Evolutionary conservation across 2,329 filamentous ascomycete species (phyloP).

Genomic region (Keithomyces neogunnii): DNA sequence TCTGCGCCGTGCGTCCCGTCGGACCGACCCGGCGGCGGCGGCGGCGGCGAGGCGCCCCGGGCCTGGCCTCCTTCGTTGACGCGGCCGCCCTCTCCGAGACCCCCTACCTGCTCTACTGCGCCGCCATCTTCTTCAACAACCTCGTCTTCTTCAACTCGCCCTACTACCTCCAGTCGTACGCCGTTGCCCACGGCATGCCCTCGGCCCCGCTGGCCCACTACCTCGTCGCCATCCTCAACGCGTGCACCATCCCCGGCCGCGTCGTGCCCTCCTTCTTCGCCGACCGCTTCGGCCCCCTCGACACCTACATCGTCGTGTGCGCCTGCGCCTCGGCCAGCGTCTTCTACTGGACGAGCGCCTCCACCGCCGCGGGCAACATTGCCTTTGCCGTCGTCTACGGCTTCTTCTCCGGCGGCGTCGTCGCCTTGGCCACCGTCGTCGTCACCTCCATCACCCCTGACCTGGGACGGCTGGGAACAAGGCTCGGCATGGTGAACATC

Average conservation of each 20-base stretch:
- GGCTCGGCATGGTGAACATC: slow-evolving; percentile 34
- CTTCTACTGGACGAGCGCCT: slow-evolving; percentile 33
- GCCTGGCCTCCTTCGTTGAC: slow-evolving; percentile 3
- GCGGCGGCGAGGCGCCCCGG: neutral
- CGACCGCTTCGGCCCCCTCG: slow-evolving; percentile 30
- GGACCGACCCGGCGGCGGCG: slow-evolving; percentile 16
- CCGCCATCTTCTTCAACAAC: slow-evolving; percentile 25
- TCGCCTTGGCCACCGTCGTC: slow-evolving; percentile 33
- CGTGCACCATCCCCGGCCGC: slow-evolving; percentile 38
- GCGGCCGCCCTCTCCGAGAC: slow-evolving; percentile 12
- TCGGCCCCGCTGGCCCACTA: slow-evolving; percentile 29
- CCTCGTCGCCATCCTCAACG: slow-evolving; percentile 43
- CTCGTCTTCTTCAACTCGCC: slow-evolving; percentile 29
- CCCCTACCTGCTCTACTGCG: slow-evolving; percentile 22
- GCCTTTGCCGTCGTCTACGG: slow-evolving; percentile 36
- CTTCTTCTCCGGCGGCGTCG: slow-evolving; percentile 35
- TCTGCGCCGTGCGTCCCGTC: slow-evolving; percentile 19
- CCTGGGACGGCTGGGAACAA: slow-evolving; percentile 29
- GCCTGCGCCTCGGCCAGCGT: slow-evolving; percentile 24
- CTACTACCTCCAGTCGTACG: slow-evolving; percentile 37
- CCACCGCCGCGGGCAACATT: slow-evolving; percentile 26
- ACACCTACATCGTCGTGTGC: slow-evolving; percentile 27
- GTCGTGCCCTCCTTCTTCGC: slow-evolving; percentile 37
- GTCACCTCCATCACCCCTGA: slow-evolving; percentile 33
- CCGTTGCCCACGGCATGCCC: slow-evolving; percentile 23